Base-by-base conservation (phyloP, 768 basidiomycete genomes). In the Boletus subparvulus region DNA sequence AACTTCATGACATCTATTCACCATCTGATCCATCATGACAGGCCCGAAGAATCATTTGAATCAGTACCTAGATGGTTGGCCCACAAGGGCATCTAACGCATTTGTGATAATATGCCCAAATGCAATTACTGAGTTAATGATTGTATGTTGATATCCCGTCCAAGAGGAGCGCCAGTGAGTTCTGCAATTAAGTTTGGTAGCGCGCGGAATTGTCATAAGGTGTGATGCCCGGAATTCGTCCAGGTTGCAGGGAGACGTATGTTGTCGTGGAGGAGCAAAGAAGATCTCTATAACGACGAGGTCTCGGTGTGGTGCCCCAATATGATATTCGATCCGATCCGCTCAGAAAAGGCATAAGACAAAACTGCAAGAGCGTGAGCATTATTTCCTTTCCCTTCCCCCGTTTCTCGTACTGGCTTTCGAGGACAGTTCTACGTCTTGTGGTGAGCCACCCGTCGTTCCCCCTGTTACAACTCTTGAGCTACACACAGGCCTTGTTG, bases 51-150 rank as follows among this genome's bases (percentile, higher is more conserved):
- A 66, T 75, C 84, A 11, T 70, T 84, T 44, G 74, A 77, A 44
- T 83, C 90, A 82, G 74, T 90, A 32, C 81, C 81, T 28, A 75
- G 81, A 36, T 90, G 87, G 88, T 69, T 90, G 32, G 76, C 74
- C 26, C 68, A 72, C 42, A 56, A 73, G 54, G 70, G 65, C 11
- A 65, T 84, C 48, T 78, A 69, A 76, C 30, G 3, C 6, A 8
- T 48, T 33, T 47, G 40, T 50, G 30, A 28, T 52, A 30, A 35
- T 50, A 50, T 16, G 16, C 4, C 33, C 43, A 33, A 52, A 24
- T 63, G 14, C 50, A 52, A 19, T 44, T 16, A 13, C 33, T 32
- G n/a, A 57, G n/a, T 17, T 45, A 4, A 48, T 16, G 2, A 36
- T 44, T 32, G 32, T 32, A 32, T 32, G 10, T 11, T 32, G 28